These are phyloP conservation scores for Paecilomyces variotii DNA, from an alignment of 2,329 filamentous ascomycete species.

Conservation along the genomic window DNA sequence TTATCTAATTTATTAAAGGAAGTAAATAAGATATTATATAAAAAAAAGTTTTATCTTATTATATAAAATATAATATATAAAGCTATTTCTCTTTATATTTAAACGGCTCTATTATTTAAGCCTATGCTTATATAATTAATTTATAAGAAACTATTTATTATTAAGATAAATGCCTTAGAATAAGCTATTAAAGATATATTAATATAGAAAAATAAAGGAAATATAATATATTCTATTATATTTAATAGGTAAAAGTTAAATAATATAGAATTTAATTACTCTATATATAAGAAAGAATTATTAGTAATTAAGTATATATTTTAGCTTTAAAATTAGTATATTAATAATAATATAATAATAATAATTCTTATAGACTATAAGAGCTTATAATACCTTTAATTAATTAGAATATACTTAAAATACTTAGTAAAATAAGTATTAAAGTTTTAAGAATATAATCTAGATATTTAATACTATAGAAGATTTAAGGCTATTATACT, in stretches of 20 bases:
- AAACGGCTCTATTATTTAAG: not conserved
- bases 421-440: not conserved
- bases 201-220: not conserved
- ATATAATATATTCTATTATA: not conserved
- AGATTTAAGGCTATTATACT: too few relatives aligned
- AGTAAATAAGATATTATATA: not conserved
- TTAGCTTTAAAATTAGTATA: not conserved
- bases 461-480: too few relatives aligned
- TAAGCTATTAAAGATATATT: not conserved
- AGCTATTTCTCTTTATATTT: not conserved
- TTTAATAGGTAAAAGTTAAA: not conserved
- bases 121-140: not conserved
- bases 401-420: not conserved
- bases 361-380: not conserved
- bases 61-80: not conserved
- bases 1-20: not conserved
- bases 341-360: too few relatives aligned
- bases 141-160: not conserved
- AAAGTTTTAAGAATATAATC: not conserved
- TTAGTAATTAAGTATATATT: not conserved
- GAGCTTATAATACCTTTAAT: not conserved
- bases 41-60: not conserved
- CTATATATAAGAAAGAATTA: not conserved
- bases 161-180: not conserved
- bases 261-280: not conserved